These are phyloP conservation scores for Castanea crenata DNA, from an alignment of 306 rosid species.

Conservation along the genomic window DNA sequence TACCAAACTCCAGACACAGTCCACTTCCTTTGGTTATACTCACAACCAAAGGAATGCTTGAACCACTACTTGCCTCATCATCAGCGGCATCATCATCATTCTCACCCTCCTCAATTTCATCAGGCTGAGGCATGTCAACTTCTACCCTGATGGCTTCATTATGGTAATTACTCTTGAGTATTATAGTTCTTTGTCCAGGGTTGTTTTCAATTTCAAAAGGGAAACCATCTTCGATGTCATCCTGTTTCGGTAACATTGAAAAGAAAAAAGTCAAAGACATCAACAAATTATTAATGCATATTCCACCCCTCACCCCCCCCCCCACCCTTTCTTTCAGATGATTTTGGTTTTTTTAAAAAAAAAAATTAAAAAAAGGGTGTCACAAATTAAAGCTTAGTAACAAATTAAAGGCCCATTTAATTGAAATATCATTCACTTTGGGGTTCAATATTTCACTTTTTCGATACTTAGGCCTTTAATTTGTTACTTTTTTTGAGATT, in stretches of 20 bases:
- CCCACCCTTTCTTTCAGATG: too few species aligned
- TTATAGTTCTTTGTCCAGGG: slow-evolving; percentile 71
- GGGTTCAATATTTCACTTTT: too few species aligned
- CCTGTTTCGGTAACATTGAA: slow-evolving; percentile 32
- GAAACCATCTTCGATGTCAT: slow-evolving; percentile 36
- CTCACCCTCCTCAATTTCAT: slow-evolving; percentile 31
- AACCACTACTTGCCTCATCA: slow-evolving; percentile 25
- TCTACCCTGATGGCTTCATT: slow-evolving; percentile 69
- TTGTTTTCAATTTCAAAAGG: slow-evolving; percentile 79
- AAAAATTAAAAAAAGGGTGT: not conserved
- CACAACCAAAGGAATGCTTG: slow-evolving; percentile 77
- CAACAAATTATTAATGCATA: not conserved
- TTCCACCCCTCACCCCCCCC: not conserved
- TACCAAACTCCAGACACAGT: slow-evolving; percentile 62
- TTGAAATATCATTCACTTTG: too few species aligned
- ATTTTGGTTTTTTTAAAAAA: too few species aligned
- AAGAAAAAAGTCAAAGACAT: slow-evolving; percentile 2
- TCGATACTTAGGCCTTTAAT: too few species aligned
- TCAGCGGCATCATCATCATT: not conserved
- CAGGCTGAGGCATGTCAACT: slow-evolving; percentile 63
- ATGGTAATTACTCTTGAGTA: slow-evolving; percentile 53
- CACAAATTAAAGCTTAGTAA: too few species aligned
- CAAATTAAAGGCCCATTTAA: too few species aligned
- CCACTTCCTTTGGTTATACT: slow-evolving; percentile 56
- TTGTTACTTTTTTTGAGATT: too few species aligned